Conservation (phyloP, 2,329 filamentous ascomycete genomes). For the Neopestalotiopsis sp. region DNA sequence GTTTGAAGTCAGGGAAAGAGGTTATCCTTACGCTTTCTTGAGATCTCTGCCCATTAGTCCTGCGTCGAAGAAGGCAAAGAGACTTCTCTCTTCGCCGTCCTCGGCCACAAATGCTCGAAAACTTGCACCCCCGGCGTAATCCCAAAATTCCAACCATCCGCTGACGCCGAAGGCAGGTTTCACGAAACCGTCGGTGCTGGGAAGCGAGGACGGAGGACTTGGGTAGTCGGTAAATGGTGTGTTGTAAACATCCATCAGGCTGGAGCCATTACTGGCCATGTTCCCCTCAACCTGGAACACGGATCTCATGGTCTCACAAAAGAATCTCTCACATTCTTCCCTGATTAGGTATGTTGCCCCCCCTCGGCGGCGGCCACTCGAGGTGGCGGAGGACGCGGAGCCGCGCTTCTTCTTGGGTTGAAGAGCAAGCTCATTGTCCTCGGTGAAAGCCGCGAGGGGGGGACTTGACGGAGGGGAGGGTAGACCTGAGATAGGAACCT, state of each 20-base stretch:
- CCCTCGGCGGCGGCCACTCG: slow-evolving; percentile 66
- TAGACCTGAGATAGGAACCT: slow-evolving; percentile 84
- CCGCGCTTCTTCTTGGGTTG: slow-evolving; percentile 58
- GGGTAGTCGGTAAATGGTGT: slow-evolving; percentile 49
- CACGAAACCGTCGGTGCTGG: slow-evolving; percentile 32
- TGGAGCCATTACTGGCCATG: slow-evolving; percentile 76
- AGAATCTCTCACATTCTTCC: slow-evolving; percentile 99
- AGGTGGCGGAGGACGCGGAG: slow-evolving; percentile 31
- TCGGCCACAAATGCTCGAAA: slow-evolving; percentile 86
- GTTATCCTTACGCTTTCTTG: slow-evolving; percentile 79
- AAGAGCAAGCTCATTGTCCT: slow-evolving; percentile 70
- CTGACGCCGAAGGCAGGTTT: slow-evolving; percentile 44
- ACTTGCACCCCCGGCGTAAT: slow-evolving; percentile 82
- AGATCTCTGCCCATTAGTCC: slow-evolving; percentile 75
- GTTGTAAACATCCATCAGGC: slow-evolving; percentile 76
- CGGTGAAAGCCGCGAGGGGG: slow-evolving; percentile 79
- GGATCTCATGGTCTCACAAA: slow-evolving; percentile 92
- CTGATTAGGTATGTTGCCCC: slow-evolving; percentile 95
- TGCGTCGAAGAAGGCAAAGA: slow-evolving; percentile 87
- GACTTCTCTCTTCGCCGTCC: slow-evolving; percentile 69
- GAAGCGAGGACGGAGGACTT: slow-evolving; percentile 41
- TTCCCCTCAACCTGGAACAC: slow-evolving; percentile 97
- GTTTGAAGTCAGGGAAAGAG: background rate
- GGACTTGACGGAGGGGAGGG: slow-evolving; percentile 87
- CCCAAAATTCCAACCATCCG: slow-evolving; percentile 80